Evolutionary conservation across 371 early-diverging fungal species (phyloP).

Genomic region (Chytridiales sp.): DNA sequence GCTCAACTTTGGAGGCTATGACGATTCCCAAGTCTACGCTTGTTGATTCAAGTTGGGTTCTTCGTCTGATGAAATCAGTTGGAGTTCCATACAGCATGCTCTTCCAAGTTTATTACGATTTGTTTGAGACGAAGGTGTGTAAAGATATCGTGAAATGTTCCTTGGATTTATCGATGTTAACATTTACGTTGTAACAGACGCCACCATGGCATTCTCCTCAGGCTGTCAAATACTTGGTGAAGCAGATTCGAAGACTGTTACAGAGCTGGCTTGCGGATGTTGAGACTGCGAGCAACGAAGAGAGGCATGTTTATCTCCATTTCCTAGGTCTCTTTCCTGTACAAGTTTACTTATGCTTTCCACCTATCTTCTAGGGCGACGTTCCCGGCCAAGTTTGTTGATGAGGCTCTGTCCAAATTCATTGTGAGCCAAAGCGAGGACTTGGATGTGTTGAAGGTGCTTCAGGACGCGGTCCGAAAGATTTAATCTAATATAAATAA

Average conservation of each 20-base stretch:
- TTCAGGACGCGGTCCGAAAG: conserved; percentile 20
- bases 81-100: conserved; percentile 30
- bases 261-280: conserved; percentile 34
- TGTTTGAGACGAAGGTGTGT: conserved; percentile 41
- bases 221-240: conserved; percentile 26
- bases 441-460: not conserved
- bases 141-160: not conserved
- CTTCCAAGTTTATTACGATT: conserved; percentile 39
- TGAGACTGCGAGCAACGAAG: conserved; percentile 9
- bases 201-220: conserved; percentile 40
- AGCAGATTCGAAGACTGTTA: conserved; percentile 29
- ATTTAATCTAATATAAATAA: too few relatives aligned
- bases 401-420: conserved; percentile 37
- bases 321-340: conserved; percentile 7
- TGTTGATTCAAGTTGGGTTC: conserved; percentile 20
- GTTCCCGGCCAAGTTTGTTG: conserved; percentile 35
- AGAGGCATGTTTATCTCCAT: not conserved
- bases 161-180: not conserved
- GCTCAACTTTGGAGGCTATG: conserved; percentile 29
- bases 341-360: not conserved
- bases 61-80: conserved; percentile 21
- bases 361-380: conserved; percentile 12
- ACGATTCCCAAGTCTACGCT: not conserved
- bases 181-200: conserved; percentile 19
- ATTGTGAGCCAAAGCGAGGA: conserved; percentile 7